Percentiles rank a stretch among this genome's conserved stretches.
These are phyloP conservation scores for Scenedesmus sp. DNA, from an alignment of 163 green algal genomes.

Conservation along the genomic window DNA sequence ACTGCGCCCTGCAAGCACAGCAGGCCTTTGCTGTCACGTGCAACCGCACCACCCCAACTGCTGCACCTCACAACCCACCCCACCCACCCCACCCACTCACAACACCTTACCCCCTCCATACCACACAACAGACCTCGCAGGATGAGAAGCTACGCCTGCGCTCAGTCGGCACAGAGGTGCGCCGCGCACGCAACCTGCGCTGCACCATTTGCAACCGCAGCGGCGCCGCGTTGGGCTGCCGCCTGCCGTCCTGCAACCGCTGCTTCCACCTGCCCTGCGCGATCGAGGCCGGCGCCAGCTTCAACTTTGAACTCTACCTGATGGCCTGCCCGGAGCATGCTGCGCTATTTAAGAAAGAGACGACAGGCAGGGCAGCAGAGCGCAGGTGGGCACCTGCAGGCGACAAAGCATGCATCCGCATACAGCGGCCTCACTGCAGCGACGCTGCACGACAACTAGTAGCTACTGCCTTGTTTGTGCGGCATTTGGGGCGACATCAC, in stretches of 20 bases:
- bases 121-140: slow-evolving; percentile 69
- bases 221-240: slow-evolving; percentile 82
- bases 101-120: neutral
- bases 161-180: slow-evolving; percentile 67
- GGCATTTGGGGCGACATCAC: neutral
- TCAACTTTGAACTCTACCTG: slow-evolving; percentile 67
- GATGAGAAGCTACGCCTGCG: slow-evolving; percentile 60
- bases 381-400: neutral
- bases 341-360: slow-evolving; percentile 55
- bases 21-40: neutral
- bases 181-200: slow-evolving; percentile 63
- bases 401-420: neutral
- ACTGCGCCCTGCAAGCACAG: neutral
- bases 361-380: neutral
- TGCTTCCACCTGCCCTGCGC: slow-evolving; percentile 83
- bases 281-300: slow-evolving; percentile 62
- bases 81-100: neutral
- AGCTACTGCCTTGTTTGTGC: neutral
- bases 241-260: slow-evolving; percentile 70
- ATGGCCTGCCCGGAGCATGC: slow-evolving; percentile 75
- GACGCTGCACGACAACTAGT: too few species aligned
- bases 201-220: slow-evolving; percentile 72
- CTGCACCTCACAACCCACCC: neutral
- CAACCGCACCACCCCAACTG: neutral
- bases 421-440: neutral